phyloP scores from a whole-genome alignment of 257 asterid genomes.

The Datura wrightii region DNA sequence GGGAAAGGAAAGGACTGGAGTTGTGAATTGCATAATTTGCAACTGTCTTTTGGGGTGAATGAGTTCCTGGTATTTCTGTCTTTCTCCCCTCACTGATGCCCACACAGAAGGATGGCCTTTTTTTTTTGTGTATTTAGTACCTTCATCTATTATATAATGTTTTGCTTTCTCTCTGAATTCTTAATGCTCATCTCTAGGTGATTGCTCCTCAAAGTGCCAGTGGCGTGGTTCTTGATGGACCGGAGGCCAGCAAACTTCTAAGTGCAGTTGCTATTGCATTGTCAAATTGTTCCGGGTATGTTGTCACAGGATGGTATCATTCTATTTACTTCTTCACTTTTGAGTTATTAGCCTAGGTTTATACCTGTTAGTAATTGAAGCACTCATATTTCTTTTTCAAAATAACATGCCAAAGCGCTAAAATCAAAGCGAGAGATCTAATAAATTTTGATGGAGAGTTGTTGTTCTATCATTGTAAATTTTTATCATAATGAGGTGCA shows the following conservation, averaged over 20 bases:
- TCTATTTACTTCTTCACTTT: slow-evolving; percentile 33
- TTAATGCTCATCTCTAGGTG: slow-evolving; percentile 54
- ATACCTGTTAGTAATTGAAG: slow-evolving; percentile 19
- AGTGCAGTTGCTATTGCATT: slow-evolving; percentile 95
- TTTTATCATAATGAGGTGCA: not conserved
- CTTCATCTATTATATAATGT: slow-evolving; percentile 22
- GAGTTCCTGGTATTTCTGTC: slow-evolving; percentile 74
- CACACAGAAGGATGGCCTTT: not conserved
- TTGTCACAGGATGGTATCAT: slow-evolving; percentile 36
- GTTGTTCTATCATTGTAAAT: not conserved
- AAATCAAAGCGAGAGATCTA: slow-evolving; percentile 12
- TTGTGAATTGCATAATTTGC: slow-evolving; percentile 74
- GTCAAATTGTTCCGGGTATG: slow-evolving; percentile 88
- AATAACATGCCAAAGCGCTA: not conserved
- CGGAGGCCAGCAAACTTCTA: slow-evolving; percentile 95
- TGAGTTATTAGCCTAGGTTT: slow-evolving; percentile 4
- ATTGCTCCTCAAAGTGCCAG: slow-evolving; percentile 95
- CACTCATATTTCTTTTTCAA: not conserved
- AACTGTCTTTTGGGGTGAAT: slow-evolving; percentile 86
- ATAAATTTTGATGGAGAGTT: slow-evolving; percentile 15
- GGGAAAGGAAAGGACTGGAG: slow-evolving; percentile 76
- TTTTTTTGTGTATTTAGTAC: slow-evolving; percentile 11
- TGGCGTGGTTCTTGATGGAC: slow-evolving; percentile 89
- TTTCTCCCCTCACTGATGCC: slow-evolving; percentile 35
- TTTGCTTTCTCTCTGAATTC: slow-evolving; percentile 20